A percentile compares a stretch with the other conserved stretches of the same genome.
These are phyloP conservation scores for Corchorus capsularis DNA, from an alignment of 345 rosid species.

Conservation along the genomic window DNA sequence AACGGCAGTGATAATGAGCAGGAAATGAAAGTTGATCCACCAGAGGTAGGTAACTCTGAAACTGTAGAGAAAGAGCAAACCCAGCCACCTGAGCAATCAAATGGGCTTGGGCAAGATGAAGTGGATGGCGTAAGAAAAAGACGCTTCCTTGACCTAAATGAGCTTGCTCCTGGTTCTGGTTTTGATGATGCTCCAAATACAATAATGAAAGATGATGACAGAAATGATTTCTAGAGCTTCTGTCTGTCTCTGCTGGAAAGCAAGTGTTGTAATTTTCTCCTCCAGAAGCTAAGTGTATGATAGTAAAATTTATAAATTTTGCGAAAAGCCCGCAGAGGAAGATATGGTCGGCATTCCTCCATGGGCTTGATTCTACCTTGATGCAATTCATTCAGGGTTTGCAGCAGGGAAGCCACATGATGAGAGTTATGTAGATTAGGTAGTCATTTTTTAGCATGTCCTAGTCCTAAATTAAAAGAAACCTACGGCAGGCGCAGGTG, in stretches of 20 bases:
- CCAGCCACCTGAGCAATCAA: conserved; percentile 47
- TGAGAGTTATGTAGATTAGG: conserved; percentile 71
- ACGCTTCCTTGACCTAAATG: conserved; percentile 86
- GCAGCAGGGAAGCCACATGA: conserved; percentile 40
- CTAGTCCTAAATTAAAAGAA: conserved; percentile 49
- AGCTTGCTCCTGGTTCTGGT: conserved; percentile 92
- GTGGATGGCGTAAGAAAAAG: conserved; percentile 51
- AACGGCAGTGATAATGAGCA: conserved; percentile 54
- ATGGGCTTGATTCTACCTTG: conserved; percentile 42
- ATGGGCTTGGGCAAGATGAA: conserved; percentile 60
- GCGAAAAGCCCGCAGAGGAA: conserved; percentile 42
- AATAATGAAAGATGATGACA: conserved; percentile 64
- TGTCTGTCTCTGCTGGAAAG: conserved; percentile 31
- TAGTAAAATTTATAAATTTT: conserved; percentile 48
- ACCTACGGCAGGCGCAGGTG: conserved; percentile 30
- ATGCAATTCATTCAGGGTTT: conserved; percentile 38
- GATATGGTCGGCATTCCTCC: conserved; percentile 36
- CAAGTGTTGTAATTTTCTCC: conserved; percentile 33
- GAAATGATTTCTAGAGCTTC: conserved; percentile 55
- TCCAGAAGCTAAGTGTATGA: conserved; percentile 41
- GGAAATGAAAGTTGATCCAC: conserved; percentile 51
- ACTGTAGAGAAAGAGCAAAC: conserved; percentile 46
- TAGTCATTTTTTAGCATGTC: conserved; percentile 66
- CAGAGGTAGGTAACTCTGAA: conserved; percentile 38
- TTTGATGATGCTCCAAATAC: conserved; percentile 87